phyloP scores from a whole-genome alignment of 306 rosid species.

The Astragalus glycyphyllos region DNA sequence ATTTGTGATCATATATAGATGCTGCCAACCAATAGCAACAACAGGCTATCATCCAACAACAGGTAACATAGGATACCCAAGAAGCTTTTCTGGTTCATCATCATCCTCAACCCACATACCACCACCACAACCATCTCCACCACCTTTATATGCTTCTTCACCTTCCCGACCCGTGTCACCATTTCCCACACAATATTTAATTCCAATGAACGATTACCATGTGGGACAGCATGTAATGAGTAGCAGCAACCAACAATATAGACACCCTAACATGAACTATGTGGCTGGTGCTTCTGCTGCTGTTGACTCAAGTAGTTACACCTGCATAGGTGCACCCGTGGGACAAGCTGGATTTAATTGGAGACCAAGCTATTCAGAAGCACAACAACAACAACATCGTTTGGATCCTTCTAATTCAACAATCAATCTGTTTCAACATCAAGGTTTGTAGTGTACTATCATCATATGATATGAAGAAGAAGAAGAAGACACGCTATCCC shows the following conservation, averaged over 20 bases:
- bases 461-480: slow-evolving; percentile 14
- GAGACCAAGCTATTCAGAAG: no score
- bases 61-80: slow-evolving; percentile 65
- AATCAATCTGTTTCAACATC: slow-evolving; percentile 83
- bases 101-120: slow-evolving; percentile 52
- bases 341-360: slow-evolving; percentile 50
- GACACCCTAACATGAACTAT: neutral
- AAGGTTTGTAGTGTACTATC: slow-evolving; percentile 56
- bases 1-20: slow-evolving; percentile 3
- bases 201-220: slow-evolving; percentile 61
- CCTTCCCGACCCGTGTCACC: slow-evolving; percentile 52
- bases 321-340: slow-evolving; percentile 88
- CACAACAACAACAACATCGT: no score
- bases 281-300: no score
- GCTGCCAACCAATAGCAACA: slow-evolving; percentile 67
- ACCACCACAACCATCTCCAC: slow-evolving; percentile 42
- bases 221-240: slow-evolving; percentile 71
- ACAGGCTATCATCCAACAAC: slow-evolving; percentile 63
- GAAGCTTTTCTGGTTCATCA: slow-evolving; percentile 74
- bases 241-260: slow-evolving; percentile 32
- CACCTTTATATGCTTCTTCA: slow-evolving; percentile 56
- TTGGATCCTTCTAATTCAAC: slow-evolving; percentile 29
- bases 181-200: slow-evolving; percentile 48
- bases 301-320: slow-evolving; percentile 46
- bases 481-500: slow-evolving; percentile 48